Evolutionary conservation across 179 eudicot genomes (phyloP).

Genomic region (Camellia oleifera): DNA sequence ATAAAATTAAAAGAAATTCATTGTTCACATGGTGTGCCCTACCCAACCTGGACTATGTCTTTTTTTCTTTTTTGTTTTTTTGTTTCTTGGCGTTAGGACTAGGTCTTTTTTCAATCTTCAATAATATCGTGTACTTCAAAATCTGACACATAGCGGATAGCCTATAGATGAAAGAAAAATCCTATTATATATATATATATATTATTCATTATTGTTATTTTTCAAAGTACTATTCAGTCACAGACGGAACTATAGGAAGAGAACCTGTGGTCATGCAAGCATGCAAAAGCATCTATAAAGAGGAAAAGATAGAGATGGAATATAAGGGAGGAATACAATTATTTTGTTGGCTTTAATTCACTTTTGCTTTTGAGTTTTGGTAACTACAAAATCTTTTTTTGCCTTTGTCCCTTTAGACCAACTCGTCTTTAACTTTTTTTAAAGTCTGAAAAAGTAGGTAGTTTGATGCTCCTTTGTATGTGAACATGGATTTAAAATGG

Average conservation of each 20-base stretch:
- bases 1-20: too few species aligned
- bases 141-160: not conserved
- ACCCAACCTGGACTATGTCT: not conserved
- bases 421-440: conserved; percentile 24
- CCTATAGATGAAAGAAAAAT: not conserved
- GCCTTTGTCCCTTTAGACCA: conserved; percentile 13
- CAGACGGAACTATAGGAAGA: not conserved
- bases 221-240: not conserved
- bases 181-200: not conserved
- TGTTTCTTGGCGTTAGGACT: too few species aligned
- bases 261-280: conserved; percentile 11
- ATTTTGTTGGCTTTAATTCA: conserved; percentile 18
- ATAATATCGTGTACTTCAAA: not conserved
- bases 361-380: conserved; percentile 26
- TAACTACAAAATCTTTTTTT: conserved; percentile 16
- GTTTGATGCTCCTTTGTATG: conserved; percentile 10
- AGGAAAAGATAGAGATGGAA: not conserved
- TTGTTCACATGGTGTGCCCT: not conserved
- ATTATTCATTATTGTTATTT: not conserved
- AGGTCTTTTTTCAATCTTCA: too few species aligned
- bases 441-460: conserved; percentile 22
- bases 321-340: not conserved
- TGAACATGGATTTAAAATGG: not conserved
- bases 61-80: not conserved
- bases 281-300: conserved; percentile 6